Evolutionary conservation across 768 basidiomycete genomes (phyloP), one percentile per base, ranked within the genome.

Genomic region (Amanita exitialis): DNA sequence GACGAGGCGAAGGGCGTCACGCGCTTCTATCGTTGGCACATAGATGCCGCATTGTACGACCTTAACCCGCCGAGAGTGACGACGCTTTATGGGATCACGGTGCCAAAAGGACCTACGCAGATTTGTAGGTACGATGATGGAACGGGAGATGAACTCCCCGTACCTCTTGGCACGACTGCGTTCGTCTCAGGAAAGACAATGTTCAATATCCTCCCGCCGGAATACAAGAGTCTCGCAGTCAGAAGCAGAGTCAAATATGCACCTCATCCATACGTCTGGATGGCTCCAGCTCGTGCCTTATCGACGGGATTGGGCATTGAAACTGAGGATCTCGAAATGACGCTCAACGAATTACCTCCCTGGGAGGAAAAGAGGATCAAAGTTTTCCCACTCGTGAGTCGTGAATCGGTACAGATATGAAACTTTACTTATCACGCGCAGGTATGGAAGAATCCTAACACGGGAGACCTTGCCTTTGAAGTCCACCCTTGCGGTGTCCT

Each of bases 371-470:
- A 70, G 36, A 86, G 79, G 64, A 54, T 86, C 61, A 89, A 92
- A 74, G 70, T 72, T 2, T 73, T 83, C 49, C 90, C 91, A 23
- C 62, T 89, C 37, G 72, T 73, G 51, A 53, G 69, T 67, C 25
- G 36, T 38, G 47, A 38, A 23, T 18, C 12, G 8, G 16, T 6
- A 12, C 6, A 21, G 7, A 21, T 34, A 16, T 16, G 21, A 21
- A 16, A 9, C 37, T 34, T 34, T 18, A 21, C 5, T 34, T 13
- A 30, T 37, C n/a, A 27, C 21, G n/a, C 54, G 8, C 36, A 91
- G 85, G 63, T 85, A 6, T 95, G 93, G 93, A 94, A 94, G 74
- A 95, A 94, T 66, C 90, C 91, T 0, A 78, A 80, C 6, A 95
- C 91, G 10, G 82, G 83, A 21, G 70, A 71, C 1, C 74, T 97